A percentile compares a stretch with the other conserved stretches of the same genome.
phyloP scores from a whole-genome alignment of 768 basidiomycete genomes.

The Kondoa subrosea region DNA sequence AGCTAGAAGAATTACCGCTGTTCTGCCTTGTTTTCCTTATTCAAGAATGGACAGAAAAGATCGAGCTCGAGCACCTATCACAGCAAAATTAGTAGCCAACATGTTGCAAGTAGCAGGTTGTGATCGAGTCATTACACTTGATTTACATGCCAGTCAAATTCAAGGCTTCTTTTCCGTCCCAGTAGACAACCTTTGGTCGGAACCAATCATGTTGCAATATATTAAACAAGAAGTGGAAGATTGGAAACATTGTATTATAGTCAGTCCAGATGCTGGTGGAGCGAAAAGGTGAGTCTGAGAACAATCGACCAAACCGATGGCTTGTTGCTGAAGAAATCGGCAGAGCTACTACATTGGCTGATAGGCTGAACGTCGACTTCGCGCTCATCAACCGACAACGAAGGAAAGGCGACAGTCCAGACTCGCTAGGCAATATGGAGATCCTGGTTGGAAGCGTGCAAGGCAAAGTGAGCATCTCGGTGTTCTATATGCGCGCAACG shows the following conservation, averaged over 20 bases:
- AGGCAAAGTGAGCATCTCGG: conserved; percentile 47
- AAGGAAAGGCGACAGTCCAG: conserved; percentile 37
- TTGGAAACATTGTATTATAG: conserved; percentile 79
- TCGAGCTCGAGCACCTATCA: conserved; percentile 85
- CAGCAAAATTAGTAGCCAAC: conserved; percentile 93
- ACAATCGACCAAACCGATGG: neutral
- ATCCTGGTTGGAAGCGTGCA: conserved; percentile 84
- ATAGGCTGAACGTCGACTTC: conserved; percentile 86
- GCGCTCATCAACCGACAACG: conserved; percentile 87
- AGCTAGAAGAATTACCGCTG: conserved; percentile 84
- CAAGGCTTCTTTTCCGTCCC: conserved; percentile 99
- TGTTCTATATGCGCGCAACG: neutral
- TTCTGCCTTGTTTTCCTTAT: conserved; percentile 95
- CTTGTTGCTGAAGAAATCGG: neutral
- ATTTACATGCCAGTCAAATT: conserved; percentile 90
- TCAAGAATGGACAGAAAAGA: conserved; percentile 90
- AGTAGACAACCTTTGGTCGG: conserved; percentile 91
- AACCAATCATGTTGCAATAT: conserved; percentile 84
- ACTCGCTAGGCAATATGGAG: conserved; percentile 44
- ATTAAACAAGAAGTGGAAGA: conserved; percentile 68
- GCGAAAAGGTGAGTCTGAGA: conserved; percentile 65
- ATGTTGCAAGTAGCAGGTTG: conserved; percentile 95
- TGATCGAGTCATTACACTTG: conserved; percentile 99
- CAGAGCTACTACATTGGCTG: conserved; percentile 85
- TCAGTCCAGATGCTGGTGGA: conserved; percentile 93